These are phyloP conservation scores for Herpotrichia juniperi DNA, from an alignment of 2,329 filamentous ascomycete species.

Conservation along the genomic window DNA sequence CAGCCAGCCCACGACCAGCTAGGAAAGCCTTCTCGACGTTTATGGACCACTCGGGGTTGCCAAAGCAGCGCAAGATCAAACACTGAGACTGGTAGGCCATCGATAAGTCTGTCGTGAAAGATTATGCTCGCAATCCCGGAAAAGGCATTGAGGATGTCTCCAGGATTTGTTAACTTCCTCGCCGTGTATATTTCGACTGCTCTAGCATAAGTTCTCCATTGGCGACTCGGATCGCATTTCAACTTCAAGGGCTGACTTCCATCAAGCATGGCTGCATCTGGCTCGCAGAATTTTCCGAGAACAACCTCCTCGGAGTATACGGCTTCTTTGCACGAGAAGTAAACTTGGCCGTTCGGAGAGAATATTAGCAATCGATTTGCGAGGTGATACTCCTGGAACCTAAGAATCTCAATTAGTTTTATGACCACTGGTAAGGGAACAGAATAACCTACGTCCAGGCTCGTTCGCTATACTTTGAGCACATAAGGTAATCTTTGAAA, in stretches of 20 bases:
- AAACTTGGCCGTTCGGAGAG: slow-evolving; percentile 9
- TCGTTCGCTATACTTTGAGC: slow-evolving; percentile 8
- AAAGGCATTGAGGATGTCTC: slow-evolving; percentile 13
- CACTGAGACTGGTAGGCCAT: slow-evolving; percentile 9
- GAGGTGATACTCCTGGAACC: slow-evolving; percentile 10
- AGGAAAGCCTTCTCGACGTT: slow-evolving; percentile 9
- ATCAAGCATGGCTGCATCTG: slow-evolving; percentile 6
- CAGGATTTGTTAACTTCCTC: slow-evolving; percentile 4
- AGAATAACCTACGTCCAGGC: slow-evolving; percentile 10
- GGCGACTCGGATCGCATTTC: not conserved
- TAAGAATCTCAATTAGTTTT: not conserved
- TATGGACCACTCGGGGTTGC: slow-evolving; percentile 6
- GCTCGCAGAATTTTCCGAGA: not conserved
- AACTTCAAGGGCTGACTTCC: slow-evolving; percentile 3
- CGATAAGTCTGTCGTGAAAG: slow-evolving; percentile 1
- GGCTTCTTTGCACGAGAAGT: slow-evolving; percentile 5
- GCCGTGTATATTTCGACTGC: not conserved
- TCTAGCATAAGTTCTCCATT: slow-evolving; percentile 7
- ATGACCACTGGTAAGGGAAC: no score
- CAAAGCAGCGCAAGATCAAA: slow-evolving; percentile 14
- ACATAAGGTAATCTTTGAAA: slow-evolving; percentile 10
- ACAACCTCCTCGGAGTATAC: slow-evolving; percentile 10
- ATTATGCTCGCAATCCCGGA: slow-evolving; percentile 6
- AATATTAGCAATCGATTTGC: slow-evolving; percentile 11
- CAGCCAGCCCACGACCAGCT: slow-evolving; percentile 17